These are phyloP conservation scores for Tieghemostelium lacteum DNA, from an alignment of 78 protist genomes.

Conservation along the genomic window DNA sequence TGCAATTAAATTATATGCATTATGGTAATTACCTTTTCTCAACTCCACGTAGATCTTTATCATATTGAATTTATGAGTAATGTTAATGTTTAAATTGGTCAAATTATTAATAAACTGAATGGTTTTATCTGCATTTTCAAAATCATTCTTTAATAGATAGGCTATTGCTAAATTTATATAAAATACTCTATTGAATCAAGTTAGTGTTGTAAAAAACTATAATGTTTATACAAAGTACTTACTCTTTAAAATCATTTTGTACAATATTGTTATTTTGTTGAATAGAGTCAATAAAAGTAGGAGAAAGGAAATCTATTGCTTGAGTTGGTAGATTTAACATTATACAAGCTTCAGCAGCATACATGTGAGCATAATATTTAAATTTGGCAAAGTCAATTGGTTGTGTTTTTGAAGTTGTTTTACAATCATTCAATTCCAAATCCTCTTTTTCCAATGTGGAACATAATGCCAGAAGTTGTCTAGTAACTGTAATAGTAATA, in stretches of 20 bases:
- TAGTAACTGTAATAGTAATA: conserved; percentile 6
- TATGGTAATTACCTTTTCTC: conserved; percentile 45
- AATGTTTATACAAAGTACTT: background rate
- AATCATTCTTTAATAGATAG: conserved; percentile 37
- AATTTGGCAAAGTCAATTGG: background rate
- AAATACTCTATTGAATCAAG: background rate
- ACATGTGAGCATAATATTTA: conserved; percentile 51
- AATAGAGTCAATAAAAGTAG: conserved; percentile 32
- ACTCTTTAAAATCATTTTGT: background rate
- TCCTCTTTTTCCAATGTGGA: background rate
- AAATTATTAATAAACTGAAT: background rate
- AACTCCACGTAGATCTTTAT: conserved; percentile 52
- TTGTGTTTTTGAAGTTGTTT: background rate
- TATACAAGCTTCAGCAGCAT: conserved; percentile 62
- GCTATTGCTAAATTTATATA: conserved; percentile 55
- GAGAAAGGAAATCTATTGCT: conserved; percentile 42
- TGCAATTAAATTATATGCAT: conserved; percentile 18
- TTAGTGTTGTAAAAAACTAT: background rate
- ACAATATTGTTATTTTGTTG: background rate
- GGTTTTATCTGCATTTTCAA: conserved; percentile 26
- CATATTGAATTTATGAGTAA: conserved; percentile 6
- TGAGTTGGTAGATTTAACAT: conserved; percentile 29
- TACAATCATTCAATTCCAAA: background rate
- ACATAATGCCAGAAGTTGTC: conserved; percentile 15
- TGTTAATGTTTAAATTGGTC: background rate